Evolutionary conservation across 202 grass and related monocot species (phyloP).

Genomic region (Carex sylvatica): DNA sequence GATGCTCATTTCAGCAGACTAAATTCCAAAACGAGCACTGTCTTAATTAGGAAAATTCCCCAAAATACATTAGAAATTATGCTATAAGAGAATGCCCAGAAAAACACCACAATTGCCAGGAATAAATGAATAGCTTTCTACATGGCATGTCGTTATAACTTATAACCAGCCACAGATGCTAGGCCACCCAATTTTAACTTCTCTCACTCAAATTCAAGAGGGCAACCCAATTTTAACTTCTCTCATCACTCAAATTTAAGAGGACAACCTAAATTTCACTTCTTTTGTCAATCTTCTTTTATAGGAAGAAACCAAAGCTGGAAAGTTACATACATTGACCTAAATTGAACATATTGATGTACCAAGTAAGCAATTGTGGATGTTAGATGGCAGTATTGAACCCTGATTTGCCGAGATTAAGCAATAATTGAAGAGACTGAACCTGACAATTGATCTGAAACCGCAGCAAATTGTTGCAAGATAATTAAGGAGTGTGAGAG

Average conservation of each 20-base stretch:
- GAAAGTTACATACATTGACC: slow-evolving; percentile 26
- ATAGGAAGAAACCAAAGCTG: neutral
- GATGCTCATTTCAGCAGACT: neutral
- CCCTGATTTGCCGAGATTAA: neutral
- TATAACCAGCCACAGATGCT: neutral
- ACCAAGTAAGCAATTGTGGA: neutral
- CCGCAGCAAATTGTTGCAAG: neutral
- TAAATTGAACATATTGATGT: neutral
- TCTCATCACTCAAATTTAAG: neutral
- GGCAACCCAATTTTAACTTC: neutral
- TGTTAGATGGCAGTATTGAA: neutral
- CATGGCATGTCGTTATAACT: neutral
- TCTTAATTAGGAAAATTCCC: slow-evolving; percentile 9
- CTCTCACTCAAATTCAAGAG: neutral
- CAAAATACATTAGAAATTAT: neutral
- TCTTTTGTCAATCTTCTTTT: neutral
- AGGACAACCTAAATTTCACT: neutral
- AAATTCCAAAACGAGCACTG: neutral
- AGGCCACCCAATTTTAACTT: neutral
- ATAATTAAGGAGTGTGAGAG: neutral
- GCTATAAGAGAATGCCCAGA: neutral
- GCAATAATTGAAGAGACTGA: slow-evolving; percentile 7
- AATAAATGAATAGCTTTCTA: neutral
- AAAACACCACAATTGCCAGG: neutral
- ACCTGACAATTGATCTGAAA: slow-evolving; percentile 19